These are phyloP conservation scores for Phytophthora lateralis DNA, from an alignment of 352 stramenopile genomes.

Conservation along the genomic window DNA sequence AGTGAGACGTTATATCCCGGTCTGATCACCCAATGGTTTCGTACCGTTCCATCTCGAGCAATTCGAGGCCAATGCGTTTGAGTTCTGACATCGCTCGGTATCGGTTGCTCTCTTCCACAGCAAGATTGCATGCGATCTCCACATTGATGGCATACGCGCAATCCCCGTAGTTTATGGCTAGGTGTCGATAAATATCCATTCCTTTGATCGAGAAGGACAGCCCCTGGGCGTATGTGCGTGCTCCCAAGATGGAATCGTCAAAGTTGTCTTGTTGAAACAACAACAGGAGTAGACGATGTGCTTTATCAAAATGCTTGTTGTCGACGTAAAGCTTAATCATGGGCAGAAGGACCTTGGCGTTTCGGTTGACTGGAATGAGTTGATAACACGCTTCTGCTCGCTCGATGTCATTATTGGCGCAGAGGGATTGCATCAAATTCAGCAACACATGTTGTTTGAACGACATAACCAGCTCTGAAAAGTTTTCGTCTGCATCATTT, in stretches of 20 bases:
- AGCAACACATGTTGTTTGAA: conserved; percentile 57
- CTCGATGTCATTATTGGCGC: conserved; percentile 50
- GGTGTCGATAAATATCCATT: conserved; percentile 61
- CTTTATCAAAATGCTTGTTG: conserved; percentile 57
- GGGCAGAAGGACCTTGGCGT: conserved; percentile 43
- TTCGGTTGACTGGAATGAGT: conserved; percentile 39
- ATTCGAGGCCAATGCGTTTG: conserved; percentile 32
- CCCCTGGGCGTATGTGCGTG: conserved; percentile 50
- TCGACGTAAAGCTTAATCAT: conserved; percentile 71
- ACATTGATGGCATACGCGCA: conserved; percentile 59
- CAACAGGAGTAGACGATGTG: conserved; percentile 37
- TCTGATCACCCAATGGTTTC: neutral
- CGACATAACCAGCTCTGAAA: conserved; percentile 21
- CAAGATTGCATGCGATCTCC: conserved; percentile 67
- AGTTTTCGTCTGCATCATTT: conserved; percentile 31
- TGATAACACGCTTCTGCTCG: conserved; percentile 69
- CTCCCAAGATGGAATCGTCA: conserved; percentile 47
- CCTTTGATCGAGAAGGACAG: conserved; percentile 54
- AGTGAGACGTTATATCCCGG: conserved; percentile 1
- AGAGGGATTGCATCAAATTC: conserved; percentile 58
- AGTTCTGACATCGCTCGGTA: conserved; percentile 53
- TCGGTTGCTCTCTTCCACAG: conserved; percentile 33
- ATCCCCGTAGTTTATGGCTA: conserved; percentile 69
- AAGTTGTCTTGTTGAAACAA: conserved; percentile 66
- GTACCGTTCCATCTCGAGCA: conserved; percentile 41